Conservation (phyloP, 352 stramenopile species). For the Phytophthora pinifolia region DNA sequence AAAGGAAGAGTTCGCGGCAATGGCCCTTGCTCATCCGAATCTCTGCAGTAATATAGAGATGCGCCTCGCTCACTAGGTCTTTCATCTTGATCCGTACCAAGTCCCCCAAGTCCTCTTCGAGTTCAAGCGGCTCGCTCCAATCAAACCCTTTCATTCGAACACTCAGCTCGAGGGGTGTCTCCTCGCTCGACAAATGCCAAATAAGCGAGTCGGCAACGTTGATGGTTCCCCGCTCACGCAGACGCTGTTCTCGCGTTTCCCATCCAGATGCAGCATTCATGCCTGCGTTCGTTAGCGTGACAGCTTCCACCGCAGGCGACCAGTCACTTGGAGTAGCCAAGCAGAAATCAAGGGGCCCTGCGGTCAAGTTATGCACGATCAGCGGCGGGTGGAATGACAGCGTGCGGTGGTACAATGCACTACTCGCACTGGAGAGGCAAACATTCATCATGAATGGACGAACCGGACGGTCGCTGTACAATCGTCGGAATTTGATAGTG, state of each 20-base stretch:
- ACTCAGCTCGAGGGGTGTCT: conserved; percentile 74
- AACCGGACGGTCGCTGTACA: conserved; percentile 75
- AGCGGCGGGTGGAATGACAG: conserved; percentile 78
- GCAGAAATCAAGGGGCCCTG: conserved; percentile 70
- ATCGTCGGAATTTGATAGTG: conserved; percentile 77
- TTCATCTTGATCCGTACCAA: conserved; percentile 75
- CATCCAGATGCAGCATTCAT: conserved; percentile 62
- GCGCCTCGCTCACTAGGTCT: conserved; percentile 71
- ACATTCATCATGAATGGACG: conserved; percentile 81
- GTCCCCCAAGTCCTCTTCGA: conserved; percentile 54
- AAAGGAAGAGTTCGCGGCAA: conserved; percentile 78
- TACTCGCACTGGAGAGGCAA: conserved; percentile 53
- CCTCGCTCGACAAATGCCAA: conserved; percentile 82
- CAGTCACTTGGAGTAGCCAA: conserved; percentile 73
- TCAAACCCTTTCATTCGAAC: conserved; percentile 86
- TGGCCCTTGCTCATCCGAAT: conserved; percentile 50
- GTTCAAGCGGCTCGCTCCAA: conserved; percentile 74
- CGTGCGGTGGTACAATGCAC: conserved; percentile 68
- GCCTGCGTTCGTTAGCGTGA: conserved; percentile 33
- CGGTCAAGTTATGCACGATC: conserved; percentile 80
- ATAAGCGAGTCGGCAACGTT: conserved; percentile 75
- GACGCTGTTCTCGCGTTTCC: conserved; percentile 75
- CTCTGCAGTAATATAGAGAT: conserved; percentile 74
- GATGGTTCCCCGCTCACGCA: conserved; percentile 79
- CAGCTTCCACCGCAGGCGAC: conserved; percentile 48